These are phyloP conservation scores for Ascobolus immersus DNA, from an alignment of 495 filamentous ascomycete genomes.

Conservation along the genomic window DNA sequence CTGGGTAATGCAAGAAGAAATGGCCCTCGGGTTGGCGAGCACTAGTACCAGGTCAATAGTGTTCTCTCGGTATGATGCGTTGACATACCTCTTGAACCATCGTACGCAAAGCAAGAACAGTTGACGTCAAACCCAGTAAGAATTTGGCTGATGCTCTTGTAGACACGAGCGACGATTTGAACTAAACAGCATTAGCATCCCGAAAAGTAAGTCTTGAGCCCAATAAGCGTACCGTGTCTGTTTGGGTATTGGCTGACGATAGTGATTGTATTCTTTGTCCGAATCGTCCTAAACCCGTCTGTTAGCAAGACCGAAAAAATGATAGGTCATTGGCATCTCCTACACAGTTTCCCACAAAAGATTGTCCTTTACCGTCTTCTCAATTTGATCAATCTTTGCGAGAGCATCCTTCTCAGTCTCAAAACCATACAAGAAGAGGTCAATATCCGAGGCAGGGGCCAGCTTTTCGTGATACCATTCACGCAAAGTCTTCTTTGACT, in stretches of 20 bases:
- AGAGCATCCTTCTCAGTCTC: constrained; percentile 41
- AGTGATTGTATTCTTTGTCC: constrained; percentile 64
- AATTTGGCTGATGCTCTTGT: constrained; percentile 32
- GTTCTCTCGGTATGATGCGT: too few species aligned
- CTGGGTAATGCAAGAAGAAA: constrained; percentile 56
- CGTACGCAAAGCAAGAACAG: constrained; percentile 51
- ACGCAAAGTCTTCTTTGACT: constrained; percentile 38
- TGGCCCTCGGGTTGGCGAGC: too few species aligned
- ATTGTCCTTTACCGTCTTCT: constrained; percentile 37
- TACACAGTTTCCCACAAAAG: constrained; percentile 47
- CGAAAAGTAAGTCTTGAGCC: not conserved
- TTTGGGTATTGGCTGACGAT: constrained; percentile 62
- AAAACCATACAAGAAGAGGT: constrained; percentile 60
- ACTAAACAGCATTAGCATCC: constrained; percentile 3
- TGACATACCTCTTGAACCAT: too few species aligned
- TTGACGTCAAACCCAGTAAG: constrained; percentile 59
- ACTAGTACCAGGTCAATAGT: too few species aligned
- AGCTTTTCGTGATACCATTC: constrained; percentile 57
- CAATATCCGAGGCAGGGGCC: constrained; percentile 59
- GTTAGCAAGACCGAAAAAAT: not conserved
- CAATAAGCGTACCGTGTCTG: constrained; percentile 38
- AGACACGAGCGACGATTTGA: constrained; percentile 63
- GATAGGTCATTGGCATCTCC: not conserved
- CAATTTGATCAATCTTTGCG: constrained; percentile 61
- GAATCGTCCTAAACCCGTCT: constrained; percentile 22